phyloP scores from a whole-genome alignment of 73 alveolate genomes.

The Paramecium primaurelia region DNA sequence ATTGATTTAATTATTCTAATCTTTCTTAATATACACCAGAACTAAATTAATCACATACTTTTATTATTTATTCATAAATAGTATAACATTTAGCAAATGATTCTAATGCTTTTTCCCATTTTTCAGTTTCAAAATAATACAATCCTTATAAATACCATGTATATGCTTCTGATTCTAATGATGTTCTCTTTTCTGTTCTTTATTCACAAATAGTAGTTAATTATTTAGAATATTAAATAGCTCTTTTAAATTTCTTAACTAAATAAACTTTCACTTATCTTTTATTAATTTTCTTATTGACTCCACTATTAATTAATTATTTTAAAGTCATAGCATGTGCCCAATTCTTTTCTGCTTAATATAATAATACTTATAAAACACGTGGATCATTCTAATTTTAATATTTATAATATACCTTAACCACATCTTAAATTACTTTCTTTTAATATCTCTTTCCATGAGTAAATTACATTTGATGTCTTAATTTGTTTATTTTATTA shows the following conservation, averaged over 20 bases:
- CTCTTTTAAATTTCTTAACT: constrained; percentile 17
- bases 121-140: constrained; percentile 27
- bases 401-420: background rate
- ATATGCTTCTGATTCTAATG: constrained; percentile 32
- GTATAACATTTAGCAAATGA: constrained; percentile 29
- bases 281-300: constrained; percentile 25
- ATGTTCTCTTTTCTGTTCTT: constrained; percentile 21
- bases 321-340: constrained; percentile 40
- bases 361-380: constrained; percentile 26
- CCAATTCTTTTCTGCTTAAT: constrained; percentile 42
- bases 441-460: constrained; percentile 32
- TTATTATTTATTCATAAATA: constrained; percentile 29
- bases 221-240: background rate
- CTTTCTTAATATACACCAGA: constrained; percentile 1
- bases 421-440: background rate
- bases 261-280: background rate
- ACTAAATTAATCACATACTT: constrained; percentile 32
- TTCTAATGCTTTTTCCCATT: constrained; percentile 35
- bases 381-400: constrained; percentile 47
- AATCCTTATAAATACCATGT: background rate
- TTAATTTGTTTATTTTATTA: background rate
- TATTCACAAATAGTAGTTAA: background rate
- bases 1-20: background rate
- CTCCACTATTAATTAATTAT: constrained; percentile 33
- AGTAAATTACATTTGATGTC: background rate